Evolutionary conservation across 2,329 filamentous ascomycete genomes (phyloP), one percentile per base, ranked within the genome.

Genomic region (Aspergillus persii): DNA sequence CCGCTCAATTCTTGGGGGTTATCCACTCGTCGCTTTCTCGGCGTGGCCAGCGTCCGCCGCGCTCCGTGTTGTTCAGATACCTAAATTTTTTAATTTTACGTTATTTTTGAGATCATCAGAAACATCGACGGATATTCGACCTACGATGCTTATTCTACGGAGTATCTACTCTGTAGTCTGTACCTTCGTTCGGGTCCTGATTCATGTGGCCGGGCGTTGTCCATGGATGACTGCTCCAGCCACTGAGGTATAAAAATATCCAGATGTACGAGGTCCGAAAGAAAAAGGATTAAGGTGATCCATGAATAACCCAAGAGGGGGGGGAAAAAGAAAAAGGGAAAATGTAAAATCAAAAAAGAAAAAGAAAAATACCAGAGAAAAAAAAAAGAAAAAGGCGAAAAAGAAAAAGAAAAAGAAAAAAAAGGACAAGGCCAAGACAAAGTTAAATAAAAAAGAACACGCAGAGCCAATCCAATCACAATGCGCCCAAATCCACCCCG

Each of bases 381-480:
- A 9, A 46, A 39, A 27, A 44, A 53, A 18, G n/a, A 18, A 12
- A 27, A 53, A 41, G 11, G 4, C 5, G 61, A 65, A 67, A 12
- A 47, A 8, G 53, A 33, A 50, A 55, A 54, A 26, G 23, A 23
- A 57, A 54, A 59, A 54, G 29, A 31, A 53, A 53, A 56, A 51
- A 46, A 46, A 51, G 56, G 46, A 44, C 33, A 51, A 56, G 56
- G 54, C 33, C 3, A 41, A 54, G 58, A 55, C 50, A 47, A 33
- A 54, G 61, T 53, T 55, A 62, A 63, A 54, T 44, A 50, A 55
- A 53, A 58, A 53, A 44, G 26, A 23, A 47, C 44, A 47, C n/a
- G 23, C n/a, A 12, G n/a, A 47, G 44, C 18, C 44, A 47, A 47
- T 47, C 44, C 44, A 47, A 47, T 47, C 44, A 47, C 44, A 23